phyloP scores from a whole-genome alignment of 257 asterid species.

The Coffea canephora region DNA sequence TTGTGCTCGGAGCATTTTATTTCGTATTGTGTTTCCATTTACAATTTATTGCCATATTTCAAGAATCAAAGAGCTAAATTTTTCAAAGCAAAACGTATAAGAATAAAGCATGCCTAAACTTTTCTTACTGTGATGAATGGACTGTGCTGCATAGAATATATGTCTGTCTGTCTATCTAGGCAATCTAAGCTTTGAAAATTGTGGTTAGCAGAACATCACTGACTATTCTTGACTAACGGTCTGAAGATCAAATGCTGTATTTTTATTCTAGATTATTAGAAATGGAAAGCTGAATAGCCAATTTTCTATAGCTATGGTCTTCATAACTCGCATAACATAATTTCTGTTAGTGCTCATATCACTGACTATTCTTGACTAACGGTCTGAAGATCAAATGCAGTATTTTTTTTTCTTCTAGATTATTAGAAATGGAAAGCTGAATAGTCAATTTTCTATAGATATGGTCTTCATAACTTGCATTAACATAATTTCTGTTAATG shows the following conservation, averaged over 20 bases:
- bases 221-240: background rate
- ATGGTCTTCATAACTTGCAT: background rate
- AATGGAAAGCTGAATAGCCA: background rate
- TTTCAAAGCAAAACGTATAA: background rate
- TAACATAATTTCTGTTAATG: background rate
- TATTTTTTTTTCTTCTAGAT: background rate
- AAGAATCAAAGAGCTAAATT: background rate
- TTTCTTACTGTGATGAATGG: background rate
- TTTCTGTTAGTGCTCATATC: background rate
- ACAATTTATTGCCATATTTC: background rate
- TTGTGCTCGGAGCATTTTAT: slow-evolving; percentile 5
- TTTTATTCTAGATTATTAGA: background rate
- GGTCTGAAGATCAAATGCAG: background rate
- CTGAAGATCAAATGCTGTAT: background rate
- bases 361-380: background rate
- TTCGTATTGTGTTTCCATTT: background rate
- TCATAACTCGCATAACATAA: background rate
- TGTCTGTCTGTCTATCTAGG: background rate
- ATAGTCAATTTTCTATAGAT: background rate
- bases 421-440: background rate
- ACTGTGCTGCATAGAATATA: background rate
- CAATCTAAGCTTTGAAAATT: background rate
- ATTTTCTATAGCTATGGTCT: background rate
- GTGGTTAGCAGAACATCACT: background rate
- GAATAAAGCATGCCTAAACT: background rate